Conservation (phyloP, 2,329 filamentous ascomycete species). For the Tolypocladium endophyticum region DNA sequence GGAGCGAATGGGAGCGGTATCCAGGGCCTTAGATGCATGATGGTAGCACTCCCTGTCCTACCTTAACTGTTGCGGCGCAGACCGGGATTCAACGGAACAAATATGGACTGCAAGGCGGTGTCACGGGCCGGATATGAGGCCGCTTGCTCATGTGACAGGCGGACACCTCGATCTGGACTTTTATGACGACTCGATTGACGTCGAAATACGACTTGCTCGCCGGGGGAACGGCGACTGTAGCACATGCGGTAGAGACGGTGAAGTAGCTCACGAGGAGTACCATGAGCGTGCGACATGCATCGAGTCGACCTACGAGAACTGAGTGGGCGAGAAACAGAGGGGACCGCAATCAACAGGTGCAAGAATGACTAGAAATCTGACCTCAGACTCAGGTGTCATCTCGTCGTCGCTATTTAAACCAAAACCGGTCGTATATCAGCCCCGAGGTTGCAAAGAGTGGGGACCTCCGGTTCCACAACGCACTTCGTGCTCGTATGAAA, state of each 20-base stretch:
- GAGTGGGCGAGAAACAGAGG: background rate
- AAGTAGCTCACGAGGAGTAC: background rate
- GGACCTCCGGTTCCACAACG: background rate
- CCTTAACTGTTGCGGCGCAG: background rate
- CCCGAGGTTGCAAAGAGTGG: background rate
- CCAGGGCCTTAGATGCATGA: background rate
- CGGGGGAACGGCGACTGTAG: background rate
- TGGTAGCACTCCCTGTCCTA: background rate
- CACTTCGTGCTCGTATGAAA: background rate
- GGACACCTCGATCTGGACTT: background rate
- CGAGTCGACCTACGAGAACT: background rate
- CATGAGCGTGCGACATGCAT: constrained; percentile 1
- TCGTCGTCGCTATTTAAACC: background rate
- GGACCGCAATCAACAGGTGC: background rate
- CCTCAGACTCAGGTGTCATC: background rate
- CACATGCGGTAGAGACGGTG: background rate
- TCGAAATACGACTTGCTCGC: background rate
- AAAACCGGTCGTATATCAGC: background rate
- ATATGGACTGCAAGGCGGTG: background rate
- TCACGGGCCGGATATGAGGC: background rate
- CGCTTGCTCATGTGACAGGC: background rate
- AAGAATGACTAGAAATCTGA: background rate
- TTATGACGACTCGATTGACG: background rate
- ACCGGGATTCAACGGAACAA: background rate
- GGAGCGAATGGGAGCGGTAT: background rate